These are phyloP conservation scores for Thielaviopsis populi DNA, from an alignment of 2,329 filamentous ascomycete genomes.

Conservation along the genomic window DNA sequence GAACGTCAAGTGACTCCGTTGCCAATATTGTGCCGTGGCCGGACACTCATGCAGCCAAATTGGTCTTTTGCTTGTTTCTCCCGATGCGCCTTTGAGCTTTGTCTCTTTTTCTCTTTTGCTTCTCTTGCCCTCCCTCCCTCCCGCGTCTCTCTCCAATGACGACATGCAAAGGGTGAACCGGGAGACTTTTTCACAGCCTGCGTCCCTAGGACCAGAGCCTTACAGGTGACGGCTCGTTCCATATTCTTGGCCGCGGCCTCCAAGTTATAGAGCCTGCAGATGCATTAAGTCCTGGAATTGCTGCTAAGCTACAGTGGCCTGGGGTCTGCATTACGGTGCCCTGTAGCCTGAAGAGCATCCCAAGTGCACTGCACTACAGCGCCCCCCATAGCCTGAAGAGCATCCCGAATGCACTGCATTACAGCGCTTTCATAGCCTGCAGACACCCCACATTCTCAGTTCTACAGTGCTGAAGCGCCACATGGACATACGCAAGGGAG, in stretches of 20 bases:
- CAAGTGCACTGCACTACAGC: neutral
- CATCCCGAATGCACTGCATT: neutral
- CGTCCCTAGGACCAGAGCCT: neutral
- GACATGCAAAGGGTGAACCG: neutral
- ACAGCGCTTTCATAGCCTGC: no score
- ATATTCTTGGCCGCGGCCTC: neutral
- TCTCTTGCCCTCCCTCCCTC: neutral
- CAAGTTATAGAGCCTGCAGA: neutral
- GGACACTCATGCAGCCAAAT: neutral
- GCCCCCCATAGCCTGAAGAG: neutral
- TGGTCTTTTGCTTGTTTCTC: neutral
- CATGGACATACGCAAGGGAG: neutral
- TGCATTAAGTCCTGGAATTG: neutral
- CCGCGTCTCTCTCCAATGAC: neutral
- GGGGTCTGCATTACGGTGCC: neutral
- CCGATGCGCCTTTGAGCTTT: neutral
- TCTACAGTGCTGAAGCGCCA: no score
- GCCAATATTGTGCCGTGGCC: neutral
- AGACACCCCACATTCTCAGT: no score
- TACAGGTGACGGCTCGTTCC: neutral
- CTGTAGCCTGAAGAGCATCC: neutral
- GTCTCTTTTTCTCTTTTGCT: neutral
- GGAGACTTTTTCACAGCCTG: neutral
- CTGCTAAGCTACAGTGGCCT: neutral
- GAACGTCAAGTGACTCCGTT: neutral